Percentiles rank a stretch among this genome's conserved stretches.
These are phyloP conservation scores for Phytopythium sindhum DNA, from an alignment of 352 stramenopile genomes.

Conservation along the genomic window DNA sequence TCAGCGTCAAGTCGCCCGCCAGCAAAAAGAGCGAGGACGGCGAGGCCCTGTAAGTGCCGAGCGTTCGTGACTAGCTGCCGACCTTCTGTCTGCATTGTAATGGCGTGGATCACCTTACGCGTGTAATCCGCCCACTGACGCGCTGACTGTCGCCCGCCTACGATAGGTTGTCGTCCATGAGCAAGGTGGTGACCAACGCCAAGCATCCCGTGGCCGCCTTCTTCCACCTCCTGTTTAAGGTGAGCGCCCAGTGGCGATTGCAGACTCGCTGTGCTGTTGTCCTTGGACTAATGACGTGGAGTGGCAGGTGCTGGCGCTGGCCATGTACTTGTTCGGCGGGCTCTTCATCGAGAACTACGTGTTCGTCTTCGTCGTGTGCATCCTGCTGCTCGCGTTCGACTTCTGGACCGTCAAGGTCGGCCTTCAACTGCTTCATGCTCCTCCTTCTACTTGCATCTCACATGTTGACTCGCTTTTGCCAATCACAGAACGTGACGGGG, in stretches of 20 bases:
- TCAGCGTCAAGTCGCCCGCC: slow-evolving; percentile 15
- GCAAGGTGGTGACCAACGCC: slow-evolving; percentile 62
- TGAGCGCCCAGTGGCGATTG: slow-evolving; percentile 6
- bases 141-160: background rate
- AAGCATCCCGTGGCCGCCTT: slow-evolving; percentile 94
- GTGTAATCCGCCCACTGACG: background rate
- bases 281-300: background rate
- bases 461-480: background rate
- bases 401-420: slow-evolving; percentile 98
- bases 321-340: slow-evolving; percentile 94
- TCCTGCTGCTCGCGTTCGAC: slow-evolving; percentile 95
- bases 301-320: slow-evolving; percentile 68
- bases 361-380: slow-evolving; percentile 96
- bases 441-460: too few relatives aligned
- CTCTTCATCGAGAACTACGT: slow-evolving; percentile 92
- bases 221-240: slow-evolving; percentile 98
- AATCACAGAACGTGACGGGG: slow-evolving; percentile 77
- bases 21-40: slow-evolving; percentile 34
- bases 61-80: too few relatives aligned
- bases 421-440: too few relatives aligned
- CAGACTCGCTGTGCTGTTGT: too few relatives aligned
- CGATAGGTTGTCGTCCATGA: slow-evolving; percentile 63
- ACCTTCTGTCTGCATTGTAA: background rate
- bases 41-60: slow-evolving; percentile 63
- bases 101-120: background rate